A percentile compares a stretch with the other conserved stretches of the same genome.
These are phyloP conservation scores for Ophiostoma angusticollis DNA, from an alignment of 2,329 filamentous ascomycete species.

Conservation along the genomic window DNA sequence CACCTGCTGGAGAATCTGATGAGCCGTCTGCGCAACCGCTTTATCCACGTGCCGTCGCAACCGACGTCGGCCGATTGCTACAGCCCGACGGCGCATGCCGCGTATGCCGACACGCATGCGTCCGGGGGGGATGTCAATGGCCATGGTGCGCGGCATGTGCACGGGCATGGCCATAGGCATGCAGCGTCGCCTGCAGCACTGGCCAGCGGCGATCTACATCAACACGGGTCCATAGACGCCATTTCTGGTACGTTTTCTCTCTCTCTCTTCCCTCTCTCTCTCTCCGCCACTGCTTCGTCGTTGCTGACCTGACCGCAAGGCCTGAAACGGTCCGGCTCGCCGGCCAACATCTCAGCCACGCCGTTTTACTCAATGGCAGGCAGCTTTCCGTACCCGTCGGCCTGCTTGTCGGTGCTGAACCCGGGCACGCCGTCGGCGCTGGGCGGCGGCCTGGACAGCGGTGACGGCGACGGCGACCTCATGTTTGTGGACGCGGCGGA, in stretches of 20 bases:
- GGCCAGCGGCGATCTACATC: no score
- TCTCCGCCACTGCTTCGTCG: no score
- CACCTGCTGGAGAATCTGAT: slow-evolving; percentile 71
- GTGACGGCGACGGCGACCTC: slow-evolving; percentile 17
- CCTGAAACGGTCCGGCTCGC: slow-evolving; percentile 28
- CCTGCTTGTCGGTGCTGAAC: slow-evolving; percentile 34
- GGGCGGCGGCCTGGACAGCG: slow-evolving; percentile 23
- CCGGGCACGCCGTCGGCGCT: slow-evolving; percentile 35
- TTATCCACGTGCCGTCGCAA: slow-evolving; percentile 51
- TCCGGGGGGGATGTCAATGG: not conserved
- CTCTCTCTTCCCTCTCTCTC: not conserved
- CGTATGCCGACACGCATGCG: not conserved
- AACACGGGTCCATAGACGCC: no score
- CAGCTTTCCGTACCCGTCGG: slow-evolving; percentile 40
- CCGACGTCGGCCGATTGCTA: slow-evolving; percentile 11
- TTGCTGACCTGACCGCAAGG: not conserved
- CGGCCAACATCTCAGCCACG: slow-evolving; percentile 47
- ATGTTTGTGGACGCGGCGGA: slow-evolving; percentile 34
- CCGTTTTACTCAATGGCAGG: slow-evolving; percentile 46
- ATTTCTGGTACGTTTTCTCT: no score
- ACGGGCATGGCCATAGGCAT: no score
- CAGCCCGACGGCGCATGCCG: slow-evolving; percentile 1
- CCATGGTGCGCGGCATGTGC: no score
- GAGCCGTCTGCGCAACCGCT: slow-evolving; percentile 57
- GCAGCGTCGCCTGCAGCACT: no score